Evolutionary conservation across 2,329 filamentous ascomycete genomes (phyloP).

Genomic region (Spiromastix sp.): DNA sequence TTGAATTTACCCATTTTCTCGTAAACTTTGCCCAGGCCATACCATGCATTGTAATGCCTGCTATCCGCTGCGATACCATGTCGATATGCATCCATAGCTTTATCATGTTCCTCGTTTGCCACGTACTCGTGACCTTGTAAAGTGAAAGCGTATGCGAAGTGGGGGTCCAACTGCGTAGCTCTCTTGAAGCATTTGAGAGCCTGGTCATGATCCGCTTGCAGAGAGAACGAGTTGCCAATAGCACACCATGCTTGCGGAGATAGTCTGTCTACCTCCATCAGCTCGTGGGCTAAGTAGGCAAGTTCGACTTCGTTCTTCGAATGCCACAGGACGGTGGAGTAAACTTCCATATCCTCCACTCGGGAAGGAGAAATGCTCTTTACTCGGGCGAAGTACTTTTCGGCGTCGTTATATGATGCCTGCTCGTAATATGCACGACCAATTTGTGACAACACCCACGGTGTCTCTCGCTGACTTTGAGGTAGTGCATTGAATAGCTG

Average conservation of each 20-base stretch:
- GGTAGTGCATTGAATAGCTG: slow-evolving; percentile 63
- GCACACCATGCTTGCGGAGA: slow-evolving; percentile 95
- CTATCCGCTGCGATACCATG: slow-evolving; percentile 75
- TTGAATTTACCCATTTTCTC: slow-evolving; percentile 86
- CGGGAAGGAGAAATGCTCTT: slow-evolving; percentile 70
- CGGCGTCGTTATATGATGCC: slow-evolving; percentile 73
- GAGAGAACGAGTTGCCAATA: slow-evolving; percentile 86
- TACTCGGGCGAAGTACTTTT: slow-evolving; percentile 73
- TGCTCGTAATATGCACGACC: slow-evolving; percentile 89
- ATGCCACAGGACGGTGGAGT: slow-evolving; percentile 98
- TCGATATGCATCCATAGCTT: slow-evolving; percentile 78
- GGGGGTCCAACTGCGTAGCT: slow-evolving; percentile 79
- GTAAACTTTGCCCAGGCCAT: slow-evolving; percentile 71
- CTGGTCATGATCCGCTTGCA: slow-evolving; percentile 87
- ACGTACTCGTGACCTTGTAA: slow-evolving; percentile 94
- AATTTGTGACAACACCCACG: slow-evolving; percentile 86
- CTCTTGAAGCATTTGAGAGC: slow-evolving; percentile 90
- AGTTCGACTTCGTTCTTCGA: slow-evolving; percentile 85
- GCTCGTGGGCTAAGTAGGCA: slow-evolving; percentile 81
- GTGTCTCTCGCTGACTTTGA: slow-evolving; percentile 69
- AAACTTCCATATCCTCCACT: slow-evolving; percentile 93
- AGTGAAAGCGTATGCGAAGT: slow-evolving; percentile 92
- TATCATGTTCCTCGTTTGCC: slow-evolving; percentile 93
- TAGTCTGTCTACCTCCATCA: slow-evolving; percentile 76
- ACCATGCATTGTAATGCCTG: slow-evolving; percentile 97